phyloP scores from a whole-genome alignment of 768 basidiomycete genomes.

The Auriscalpium vulgare region DNA sequence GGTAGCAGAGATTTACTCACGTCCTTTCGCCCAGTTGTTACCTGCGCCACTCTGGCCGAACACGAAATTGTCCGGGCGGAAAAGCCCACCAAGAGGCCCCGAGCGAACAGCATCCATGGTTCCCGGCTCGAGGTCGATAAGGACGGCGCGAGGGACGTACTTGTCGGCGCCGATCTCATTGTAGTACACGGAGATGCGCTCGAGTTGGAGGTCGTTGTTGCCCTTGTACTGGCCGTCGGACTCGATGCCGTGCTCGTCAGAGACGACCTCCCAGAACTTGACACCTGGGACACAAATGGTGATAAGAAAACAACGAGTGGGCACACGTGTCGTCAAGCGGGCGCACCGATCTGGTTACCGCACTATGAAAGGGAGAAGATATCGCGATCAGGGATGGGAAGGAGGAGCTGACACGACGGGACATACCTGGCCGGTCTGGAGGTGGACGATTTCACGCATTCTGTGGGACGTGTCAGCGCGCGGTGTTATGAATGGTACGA shows the following conservation, averaged over 20 bases:
- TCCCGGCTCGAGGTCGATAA: slow-evolving; percentile 96
- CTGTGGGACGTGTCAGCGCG: slow-evolving; percentile 29
- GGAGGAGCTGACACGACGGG: neutral
- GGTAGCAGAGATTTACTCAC: slow-evolving; percentile 42
- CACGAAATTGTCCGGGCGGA: slow-evolving; percentile 98
- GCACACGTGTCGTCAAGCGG: slow-evolving; percentile 13
- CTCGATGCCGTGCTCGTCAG: slow-evolving; percentile 96
- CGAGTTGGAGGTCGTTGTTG: slow-evolving; percentile 89
- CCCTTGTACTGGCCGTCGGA: slow-evolving; percentile 91
- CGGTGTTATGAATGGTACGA: slow-evolving; percentile 6
- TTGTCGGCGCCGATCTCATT: slow-evolving; percentile 93
- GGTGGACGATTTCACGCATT: slow-evolving; percentile 99
- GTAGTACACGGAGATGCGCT: slow-evolving; percentile 97
- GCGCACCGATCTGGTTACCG: slow-evolving; percentile 97
- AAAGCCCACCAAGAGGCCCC: slow-evolving; percentile 83
- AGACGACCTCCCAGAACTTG: slow-evolving; percentile 97
- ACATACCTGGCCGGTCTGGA: slow-evolving; percentile 95
- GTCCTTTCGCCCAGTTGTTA: slow-evolving; percentile 99
- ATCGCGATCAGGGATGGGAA: slow-evolving; percentile 5
- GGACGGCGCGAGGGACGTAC: slow-evolving; percentile 96
- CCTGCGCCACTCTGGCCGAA: slow-evolving; percentile 97
- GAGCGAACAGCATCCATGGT: slow-evolving; percentile 92
- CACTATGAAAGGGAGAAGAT: slow-evolving; percentile 46
- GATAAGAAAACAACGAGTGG: neutral
- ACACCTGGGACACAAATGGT: slow-evolving; percentile 47